Evolutionary conservation across 345 rosid species (phyloP), one percentile per base, ranked within the genome.

Genomic region (Pistacia vera): DNA sequence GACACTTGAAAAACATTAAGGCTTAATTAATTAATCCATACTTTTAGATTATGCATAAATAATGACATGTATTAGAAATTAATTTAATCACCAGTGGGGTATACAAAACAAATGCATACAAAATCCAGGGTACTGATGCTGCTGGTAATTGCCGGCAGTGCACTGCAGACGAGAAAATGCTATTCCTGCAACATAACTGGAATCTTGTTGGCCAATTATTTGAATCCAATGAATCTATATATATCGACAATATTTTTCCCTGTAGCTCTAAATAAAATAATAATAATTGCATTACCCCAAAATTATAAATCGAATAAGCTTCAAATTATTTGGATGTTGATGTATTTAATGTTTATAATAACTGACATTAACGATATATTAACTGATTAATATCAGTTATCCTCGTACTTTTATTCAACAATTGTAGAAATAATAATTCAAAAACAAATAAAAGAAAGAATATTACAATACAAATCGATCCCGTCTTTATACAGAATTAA

Each of bases 371-470:
- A 30, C 33, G 33, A 30, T 30, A 30, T 30, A 17, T 52, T 11
- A 70, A 55, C 63, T 55, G 63, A 35, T 10, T 18, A 56, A 36
- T 20, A 55, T 55, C 30, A 41, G 68, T 65, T 20, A 64, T 14
- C 65, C 66, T 55, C 58, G 30, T 60, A 48, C 13, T 11, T 54
- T 73, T 78, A 73, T 78, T 78, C 48, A 41, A 67, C 69, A 74
- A 62, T 63, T 68, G 14, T 63, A 63, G 2, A 69, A 68, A 73
- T 44, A 62, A 74, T 55, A 69, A 44, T 66, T 18, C 20, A 4
- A 36, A 48, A 28, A 38, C 7, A 51, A 52, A 51, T 41, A 55
- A 14, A 51, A n/a, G 46, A 41, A 41, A 41, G 46, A 41, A 41
- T 41, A 7, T 22, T 0, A 67, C 2, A 59, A 41, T 4, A 35